Evolutionary conservation across 306 rosid species (phyloP), one percentile per base, ranked within the genome.

Genomic region (Sindora glabra): DNA sequence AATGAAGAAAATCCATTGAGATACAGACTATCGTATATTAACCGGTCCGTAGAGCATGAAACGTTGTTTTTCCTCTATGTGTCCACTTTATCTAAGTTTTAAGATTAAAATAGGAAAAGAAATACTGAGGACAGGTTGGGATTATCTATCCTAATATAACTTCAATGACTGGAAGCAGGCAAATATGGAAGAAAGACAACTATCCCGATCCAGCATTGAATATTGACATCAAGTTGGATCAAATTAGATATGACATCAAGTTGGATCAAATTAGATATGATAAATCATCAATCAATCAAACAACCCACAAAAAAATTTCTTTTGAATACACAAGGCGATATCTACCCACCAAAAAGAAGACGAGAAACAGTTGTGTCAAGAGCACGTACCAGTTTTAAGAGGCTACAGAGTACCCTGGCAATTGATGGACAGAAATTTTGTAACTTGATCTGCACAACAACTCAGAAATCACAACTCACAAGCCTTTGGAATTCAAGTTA

Each of bases 391-490:
- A 49, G 24, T 10, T 38, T 38, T n/a, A 38, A 11, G 15, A 12
- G 2, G 44, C n/a, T 38, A 5, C 5, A 38, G 44, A 8, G 41
- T 36, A n/a, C n/a, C 17, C 25, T 37, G 56, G 41, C 3, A 34
- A 54, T 55, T 37, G 44, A 12, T n/a, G n/a, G 17, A 14, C 1
- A 41, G 21, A 0, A 14, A 29, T 59, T 42, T 57, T 33, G 61
- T 23, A 24, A 46, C 29, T 63, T 64, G 80, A 69, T 75, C 64
- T 27, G 59, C 26, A 62, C 17, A 47, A 59, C 9, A 50, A 2
- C 62, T 32, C 50, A 69, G 62, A 42, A 9, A 38, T n/a, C n/a
- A n/a, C n/a, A n/a, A 42, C 37, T n/a, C 19, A 29, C 18, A 18
- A 19, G 1, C 8, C 45, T 55, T 55, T 9, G 14, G 25, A 55